Evolutionary conservation across 176 grass and related monocot genomes (phyloP), one percentile per base, ranked within the genome.

Genomic region (Microstegium vimineum): DNA sequence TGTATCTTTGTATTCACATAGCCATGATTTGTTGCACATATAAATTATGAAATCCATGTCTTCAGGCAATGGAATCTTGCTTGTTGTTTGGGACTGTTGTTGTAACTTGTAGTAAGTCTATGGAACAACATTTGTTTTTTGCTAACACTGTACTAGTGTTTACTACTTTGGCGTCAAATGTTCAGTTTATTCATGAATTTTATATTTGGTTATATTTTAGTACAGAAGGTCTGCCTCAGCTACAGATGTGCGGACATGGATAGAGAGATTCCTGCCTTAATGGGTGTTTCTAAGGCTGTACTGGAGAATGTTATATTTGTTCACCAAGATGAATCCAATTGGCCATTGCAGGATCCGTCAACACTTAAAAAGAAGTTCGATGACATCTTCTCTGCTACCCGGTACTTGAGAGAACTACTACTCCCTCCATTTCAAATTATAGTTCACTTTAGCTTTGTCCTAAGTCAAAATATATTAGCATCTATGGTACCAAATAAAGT

Each of bases 331-430:
- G 95, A 98, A 57, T 98, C 95, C 35, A 94, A 93, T 90, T 98
- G 95, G 95, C 95, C 95, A 1, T 64, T 98, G 66, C 95, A 98
- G 87, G 95, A 98, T 61, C 88, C 95, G 14, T 98, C 95, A 25
- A 98, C 95, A 32, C 92, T 98, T 62, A 98, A 98, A 51, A 98
- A 98, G 86, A 98, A 98, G 84, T 98, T 98, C 71, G 95, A 98
- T 25, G 95, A 98, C 66, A 98, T 98, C 60, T 98, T 98, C 88
- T 98, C 95, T 86, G 95, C 95, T 22, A 98, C 95, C 35, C 90
- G 95, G 95, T 98, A 89, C 41, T 59, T 79, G 27, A 67, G 36
- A 78, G 33, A 66, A 54, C 84, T 67, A 32, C 12, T 74, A 20
- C 20, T n/a, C 20, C 54, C 22, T 54, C 6, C 2, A 0, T 57